Evolutionary conservation across 345 rosid species (phyloP).

Genomic region (Trapa incisa): DNA sequence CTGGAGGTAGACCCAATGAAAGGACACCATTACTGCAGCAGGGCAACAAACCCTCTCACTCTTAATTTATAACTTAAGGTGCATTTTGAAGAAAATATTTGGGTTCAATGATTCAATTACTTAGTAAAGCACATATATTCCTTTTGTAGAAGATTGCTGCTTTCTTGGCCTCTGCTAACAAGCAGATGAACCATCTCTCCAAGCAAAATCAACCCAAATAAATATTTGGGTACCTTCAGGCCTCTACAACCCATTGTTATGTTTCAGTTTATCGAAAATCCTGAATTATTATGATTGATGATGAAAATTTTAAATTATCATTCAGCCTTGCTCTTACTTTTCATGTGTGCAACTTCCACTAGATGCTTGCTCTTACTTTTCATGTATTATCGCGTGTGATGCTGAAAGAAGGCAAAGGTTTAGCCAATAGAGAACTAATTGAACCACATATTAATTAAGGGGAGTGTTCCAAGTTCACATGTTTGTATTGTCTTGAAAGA

Average conservation of each 20-base stretch:
- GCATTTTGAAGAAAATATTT: background rate
- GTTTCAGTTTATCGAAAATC: background rate
- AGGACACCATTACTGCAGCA: slow-evolving; percentile 64
- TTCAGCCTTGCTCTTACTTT: background rate
- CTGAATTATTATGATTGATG: background rate
- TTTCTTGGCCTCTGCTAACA: too few relatives aligned
- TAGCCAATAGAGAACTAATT: background rate
- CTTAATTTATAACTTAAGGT: background rate
- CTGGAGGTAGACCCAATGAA: slow-evolving; percentile 1
- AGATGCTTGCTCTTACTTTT: background rate
- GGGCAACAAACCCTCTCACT: slow-evolving; percentile 4
- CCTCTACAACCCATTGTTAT: background rate
- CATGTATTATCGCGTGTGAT: background rate
- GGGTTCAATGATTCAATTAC: background rate
- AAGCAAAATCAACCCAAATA: background rate
- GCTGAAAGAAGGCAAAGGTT: background rate
- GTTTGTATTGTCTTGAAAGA: background rate
- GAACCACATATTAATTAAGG: background rate
- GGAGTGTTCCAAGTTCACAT: background rate
- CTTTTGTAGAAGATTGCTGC: too few relatives aligned
- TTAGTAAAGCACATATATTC: too few relatives aligned
- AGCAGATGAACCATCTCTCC: background rate
- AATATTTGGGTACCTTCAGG: background rate
- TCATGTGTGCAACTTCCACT: background rate
- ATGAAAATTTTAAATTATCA: background rate